phyloP scores from a whole-genome alignment of 148 eudicot genomes.

The Diospyros lotus region DNA sequence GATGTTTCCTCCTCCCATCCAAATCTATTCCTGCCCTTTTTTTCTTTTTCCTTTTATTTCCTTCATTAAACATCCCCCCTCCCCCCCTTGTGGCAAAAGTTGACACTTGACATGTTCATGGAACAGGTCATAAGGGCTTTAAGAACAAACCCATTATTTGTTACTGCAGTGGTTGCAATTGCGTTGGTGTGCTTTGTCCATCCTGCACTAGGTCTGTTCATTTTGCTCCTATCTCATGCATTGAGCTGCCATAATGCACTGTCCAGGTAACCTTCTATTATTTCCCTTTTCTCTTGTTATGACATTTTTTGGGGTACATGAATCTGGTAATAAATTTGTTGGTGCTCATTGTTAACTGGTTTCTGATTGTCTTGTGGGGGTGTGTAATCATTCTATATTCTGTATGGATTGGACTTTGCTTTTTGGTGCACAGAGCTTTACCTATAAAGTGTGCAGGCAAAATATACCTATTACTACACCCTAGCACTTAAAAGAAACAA shows the following conservation, averaged over 20 bases:
- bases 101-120: conserved; percentile 9
- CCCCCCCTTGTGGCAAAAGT: background rate
- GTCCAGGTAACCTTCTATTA: conserved; percentile 54
- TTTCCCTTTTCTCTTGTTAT: background rate
- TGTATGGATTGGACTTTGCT: background rate
- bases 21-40: background rate
- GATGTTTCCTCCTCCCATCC: background rate
- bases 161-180: conserved; percentile 49
- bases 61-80: too few relatives aligned
- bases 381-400: background rate
- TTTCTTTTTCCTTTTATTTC: background rate
- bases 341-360: background rate
- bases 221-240: conserved; percentile 63
- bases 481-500: too few relatives aligned
- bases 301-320: background rate
- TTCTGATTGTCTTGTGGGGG: background rate
- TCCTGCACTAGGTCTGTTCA: conserved; percentile 77
- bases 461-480: too few relatives aligned
- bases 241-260: conserved; percentile 75
- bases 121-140: conserved; percentile 63
- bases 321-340: background rate
- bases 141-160: conserved; percentile 49
- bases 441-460: too few relatives aligned
- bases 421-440: too few relatives aligned
- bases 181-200: conserved; percentile 74